These are phyloP conservation scores for Petrea volubilis DNA, from an alignment of 257 asterid species.

Conservation along the genomic window DNA sequence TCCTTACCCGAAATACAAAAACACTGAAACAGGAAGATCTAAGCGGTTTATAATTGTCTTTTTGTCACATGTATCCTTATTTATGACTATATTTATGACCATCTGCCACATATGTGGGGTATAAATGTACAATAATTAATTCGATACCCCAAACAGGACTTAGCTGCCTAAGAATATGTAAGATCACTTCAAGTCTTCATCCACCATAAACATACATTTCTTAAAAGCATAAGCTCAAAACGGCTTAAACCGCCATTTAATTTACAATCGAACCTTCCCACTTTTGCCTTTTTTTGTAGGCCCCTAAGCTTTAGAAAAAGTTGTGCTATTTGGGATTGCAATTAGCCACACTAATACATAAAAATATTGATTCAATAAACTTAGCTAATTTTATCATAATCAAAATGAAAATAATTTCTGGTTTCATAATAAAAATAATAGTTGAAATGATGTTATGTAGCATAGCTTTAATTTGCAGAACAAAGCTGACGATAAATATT, in stretches of 20 bases:
- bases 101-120: neutral
- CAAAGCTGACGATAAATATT: too few relatives aligned
- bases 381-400: neutral
- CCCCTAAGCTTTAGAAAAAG: neutral
- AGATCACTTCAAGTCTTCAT: neutral
- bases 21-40: too few relatives aligned
- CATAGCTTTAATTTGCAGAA: too few relatives aligned
- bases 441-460: too few relatives aligned
- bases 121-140: neutral
- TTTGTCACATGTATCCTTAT: neutral
- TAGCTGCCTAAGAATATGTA: neutral
- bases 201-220: neutral
- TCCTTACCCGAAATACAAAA: too few relatives aligned
- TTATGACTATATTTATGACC: neutral
- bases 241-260: neutral
- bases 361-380: neutral
- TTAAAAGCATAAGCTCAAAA: neutral
- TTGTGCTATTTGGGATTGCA: neutral
- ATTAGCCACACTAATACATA: constrained; percentile 2
- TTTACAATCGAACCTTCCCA: neutral
- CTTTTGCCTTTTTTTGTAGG: constrained; percentile 16
- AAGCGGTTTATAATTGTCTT: neutral
- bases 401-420: too few relatives aligned
- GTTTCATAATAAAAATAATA: too few relatives aligned
- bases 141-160: neutral